phyloP scores from a whole-genome alignment of 164 flowering plant genomes.

The Chimonanthus praecox region DNA sequence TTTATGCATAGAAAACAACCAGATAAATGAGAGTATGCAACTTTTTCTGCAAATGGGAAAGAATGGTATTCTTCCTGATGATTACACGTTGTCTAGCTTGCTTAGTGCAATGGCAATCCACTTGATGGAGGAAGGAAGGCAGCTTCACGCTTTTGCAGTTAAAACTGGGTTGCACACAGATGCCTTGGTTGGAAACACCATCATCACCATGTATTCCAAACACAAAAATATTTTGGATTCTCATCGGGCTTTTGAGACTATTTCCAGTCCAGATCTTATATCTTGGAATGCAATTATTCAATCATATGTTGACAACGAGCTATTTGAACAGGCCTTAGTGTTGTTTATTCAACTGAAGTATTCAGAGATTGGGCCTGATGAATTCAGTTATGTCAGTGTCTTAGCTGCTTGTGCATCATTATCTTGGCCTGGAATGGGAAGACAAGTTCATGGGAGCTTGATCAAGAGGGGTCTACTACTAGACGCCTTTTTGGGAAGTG shows the following conservation, averaged over 20 bases:
- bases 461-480: constrained; percentile 8
- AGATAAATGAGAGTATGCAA: constrained; percentile 9
- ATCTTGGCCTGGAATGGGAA: constrained; percentile 2
- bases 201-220: constrained; percentile 16
- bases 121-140: constrained; percentile 13
- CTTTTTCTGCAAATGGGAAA: constrained; percentile 16
- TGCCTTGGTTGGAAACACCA: constrained; percentile 14
- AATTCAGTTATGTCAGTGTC: constrained; percentile 10
- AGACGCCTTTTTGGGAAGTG: constrained; percentile 12
- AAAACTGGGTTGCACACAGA: constrained; percentile 9
- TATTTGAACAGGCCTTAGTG: constrained; percentile 10
- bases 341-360: constrained; percentile 13
- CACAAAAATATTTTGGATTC: constrained; percentile 5
- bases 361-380: constrained; percentile 11
- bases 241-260: constrained; percentile 10
- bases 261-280: constrained; percentile 5
- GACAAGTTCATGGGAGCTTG: constrained; percentile 10
- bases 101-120: constrained; percentile 12
- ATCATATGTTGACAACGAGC: constrained; percentile 12
- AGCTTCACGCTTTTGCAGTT: constrained; percentile 12
- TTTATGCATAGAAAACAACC: constrained; percentile 6
- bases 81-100: constrained; percentile 14
- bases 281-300: constrained; percentile 16
- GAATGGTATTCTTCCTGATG: constrained; percentile 10
- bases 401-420: constrained; percentile 10